Conservation (phyloP, 2,329 filamentous ascomycete species). For the Leptographium radiaticola region DNA sequence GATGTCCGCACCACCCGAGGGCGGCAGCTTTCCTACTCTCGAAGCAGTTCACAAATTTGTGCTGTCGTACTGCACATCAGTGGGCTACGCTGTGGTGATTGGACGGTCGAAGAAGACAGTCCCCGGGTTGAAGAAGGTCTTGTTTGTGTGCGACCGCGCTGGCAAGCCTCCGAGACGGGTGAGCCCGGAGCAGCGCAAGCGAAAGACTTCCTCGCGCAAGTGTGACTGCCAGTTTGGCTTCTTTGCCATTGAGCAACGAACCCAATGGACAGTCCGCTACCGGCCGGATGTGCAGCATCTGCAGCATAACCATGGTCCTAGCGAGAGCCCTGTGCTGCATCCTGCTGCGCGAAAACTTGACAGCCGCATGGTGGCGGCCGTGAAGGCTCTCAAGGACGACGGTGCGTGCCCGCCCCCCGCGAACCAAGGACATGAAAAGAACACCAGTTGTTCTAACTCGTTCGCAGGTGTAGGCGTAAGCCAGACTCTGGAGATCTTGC, state of each 20-base stretch:
- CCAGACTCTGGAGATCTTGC: slow-evolving; percentile 53
- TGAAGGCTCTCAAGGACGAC: slow-evolving; percentile 52
- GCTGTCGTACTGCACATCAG: slow-evolving; percentile 51
- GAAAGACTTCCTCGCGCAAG: slow-evolving; percentile 55
- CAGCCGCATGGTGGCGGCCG: slow-evolving; percentile 54
- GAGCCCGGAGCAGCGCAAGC: slow-evolving; percentile 50
- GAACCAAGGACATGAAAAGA: not conserved
- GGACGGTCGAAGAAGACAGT: slow-evolving; percentile 56
- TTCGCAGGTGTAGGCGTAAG: slow-evolving; percentile 46
- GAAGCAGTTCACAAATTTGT: slow-evolving; percentile 53
- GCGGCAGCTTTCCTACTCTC: slow-evolving; percentile 49
- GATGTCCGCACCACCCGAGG: slow-evolving; percentile 52
- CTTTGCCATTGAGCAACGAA: slow-evolving; percentile 54
- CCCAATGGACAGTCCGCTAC: slow-evolving; percentile 54
- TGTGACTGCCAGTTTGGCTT: slow-evolving; percentile 59
- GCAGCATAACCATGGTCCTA: slow-evolving; percentile 51
- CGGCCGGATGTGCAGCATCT: slow-evolving; percentile 45
- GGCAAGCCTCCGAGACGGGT: slow-evolving; percentile 49
- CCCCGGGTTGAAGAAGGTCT: slow-evolving; percentile 52
- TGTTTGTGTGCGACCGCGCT: slow-evolving; percentile 53
- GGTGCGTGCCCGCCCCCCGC: slow-evolving; percentile 30
- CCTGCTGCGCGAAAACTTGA: slow-evolving; percentile 53
- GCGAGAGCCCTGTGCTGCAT: slow-evolving; percentile 53
- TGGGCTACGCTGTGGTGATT: slow-evolving; percentile 56
- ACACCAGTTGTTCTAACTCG: slow-evolving; percentile 10